A percentile compares a stretch with the other conserved stretches of the same genome.
Conservation (phyloP, 2,329 filamentous ascomycete species). For the Aspergillus ochraceoroseus region DNA sequence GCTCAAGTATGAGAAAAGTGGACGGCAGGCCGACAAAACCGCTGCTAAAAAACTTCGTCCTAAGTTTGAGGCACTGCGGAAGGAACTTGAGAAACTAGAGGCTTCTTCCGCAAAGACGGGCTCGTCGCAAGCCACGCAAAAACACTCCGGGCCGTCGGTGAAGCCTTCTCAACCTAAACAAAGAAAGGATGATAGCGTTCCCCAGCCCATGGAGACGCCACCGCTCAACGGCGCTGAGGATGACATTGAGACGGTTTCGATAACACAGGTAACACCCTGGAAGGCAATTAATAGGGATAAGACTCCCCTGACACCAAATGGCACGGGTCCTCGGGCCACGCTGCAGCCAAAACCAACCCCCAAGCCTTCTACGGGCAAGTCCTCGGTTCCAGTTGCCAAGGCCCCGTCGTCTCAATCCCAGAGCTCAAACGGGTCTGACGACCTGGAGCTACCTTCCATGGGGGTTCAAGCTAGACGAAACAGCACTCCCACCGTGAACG, state of each 20-base stretch:
- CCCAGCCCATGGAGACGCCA: neutral
- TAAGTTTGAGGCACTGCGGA: slow-evolving; percentile 5
- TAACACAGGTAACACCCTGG: slow-evolving; percentile 2
- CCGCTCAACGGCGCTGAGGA: neutral
- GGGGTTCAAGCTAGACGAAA: slow-evolving; percentile 1
- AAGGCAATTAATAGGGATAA: slow-evolving; percentile 7
- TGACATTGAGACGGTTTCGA: neutral
- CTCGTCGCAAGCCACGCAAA: slow-evolving; percentile 6
- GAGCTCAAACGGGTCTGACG: slow-evolving; percentile 7
- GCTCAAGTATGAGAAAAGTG: neutral
- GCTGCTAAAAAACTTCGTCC: neutral
- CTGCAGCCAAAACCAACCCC: neutral
- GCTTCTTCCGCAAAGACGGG: slow-evolving; percentile 6
- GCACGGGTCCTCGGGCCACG: neutral
- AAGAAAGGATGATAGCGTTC: neutral
- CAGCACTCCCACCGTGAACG: neutral
- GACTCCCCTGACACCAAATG: neutral
- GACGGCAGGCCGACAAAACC: neutral
- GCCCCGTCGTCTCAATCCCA: slow-evolving; percentile 5
- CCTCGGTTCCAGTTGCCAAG: neutral
- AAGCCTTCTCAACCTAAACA: neutral
- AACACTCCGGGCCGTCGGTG: neutral
- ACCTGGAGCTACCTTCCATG: slow-evolving; percentile 6
- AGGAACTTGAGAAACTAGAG: slow-evolving; percentile 15
- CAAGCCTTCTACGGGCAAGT: neutral